A percentile compares a stretch with the other conserved stretches of the same genome.
These are phyloP conservation scores for Xenoacremonium recifei DNA, from an alignment of 2,329 filamentous ascomycete species.

Conservation along the genomic window DNA sequence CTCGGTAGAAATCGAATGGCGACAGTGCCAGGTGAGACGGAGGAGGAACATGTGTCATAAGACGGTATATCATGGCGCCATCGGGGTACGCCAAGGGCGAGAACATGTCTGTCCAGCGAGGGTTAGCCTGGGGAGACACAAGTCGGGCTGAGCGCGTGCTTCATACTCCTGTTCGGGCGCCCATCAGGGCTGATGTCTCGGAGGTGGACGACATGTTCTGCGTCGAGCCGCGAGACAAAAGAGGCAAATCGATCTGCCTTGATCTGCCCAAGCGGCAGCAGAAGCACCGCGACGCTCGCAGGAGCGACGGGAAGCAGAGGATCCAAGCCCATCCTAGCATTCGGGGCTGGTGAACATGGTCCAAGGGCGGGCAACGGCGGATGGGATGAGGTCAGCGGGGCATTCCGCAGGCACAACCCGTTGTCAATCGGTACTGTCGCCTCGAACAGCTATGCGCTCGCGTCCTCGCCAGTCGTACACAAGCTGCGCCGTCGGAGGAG, in stretches of 20 bases:
- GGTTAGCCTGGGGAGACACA: constrained; percentile 15
- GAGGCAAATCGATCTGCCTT: constrained; percentile 75
- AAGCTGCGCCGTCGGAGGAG: too few species aligned
- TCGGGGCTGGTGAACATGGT: constrained; percentile 34
- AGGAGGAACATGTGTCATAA: constrained; percentile 77
- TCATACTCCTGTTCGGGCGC: constrained; percentile 78
- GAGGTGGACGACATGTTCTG: constrained; percentile 78
- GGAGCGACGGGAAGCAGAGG: constrained; percentile 87
- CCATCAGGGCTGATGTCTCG: constrained; percentile 84
- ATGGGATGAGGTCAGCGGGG: constrained; percentile 15
- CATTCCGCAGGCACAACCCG: constrained; percentile 8
- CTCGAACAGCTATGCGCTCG: constrained; percentile 13
- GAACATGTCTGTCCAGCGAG: constrained; percentile 71
- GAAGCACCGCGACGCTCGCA: constrained; percentile 83
- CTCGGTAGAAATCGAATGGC: constrained; percentile 87
- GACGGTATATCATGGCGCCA: constrained; percentile 84
- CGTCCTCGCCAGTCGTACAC: constrained; percentile 5
- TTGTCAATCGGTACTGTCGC: constrained; percentile 3
- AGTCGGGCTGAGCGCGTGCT: constrained; percentile 8
- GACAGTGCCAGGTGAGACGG: constrained; percentile 75
- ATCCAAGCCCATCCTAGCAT: constrained; percentile 79
- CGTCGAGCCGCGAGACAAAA: constrained; percentile 75
- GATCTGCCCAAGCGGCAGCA: constrained; percentile 85
- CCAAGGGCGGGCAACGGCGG: constrained; percentile 18
- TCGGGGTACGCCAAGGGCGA: constrained; percentile 84